Percentiles rank a stretch among this genome's conserved stretches.
phyloP scores from a whole-genome alignment of 1,284 basidiomycete genomes.

The Mycosarcoma mackinlayi region DNA sequence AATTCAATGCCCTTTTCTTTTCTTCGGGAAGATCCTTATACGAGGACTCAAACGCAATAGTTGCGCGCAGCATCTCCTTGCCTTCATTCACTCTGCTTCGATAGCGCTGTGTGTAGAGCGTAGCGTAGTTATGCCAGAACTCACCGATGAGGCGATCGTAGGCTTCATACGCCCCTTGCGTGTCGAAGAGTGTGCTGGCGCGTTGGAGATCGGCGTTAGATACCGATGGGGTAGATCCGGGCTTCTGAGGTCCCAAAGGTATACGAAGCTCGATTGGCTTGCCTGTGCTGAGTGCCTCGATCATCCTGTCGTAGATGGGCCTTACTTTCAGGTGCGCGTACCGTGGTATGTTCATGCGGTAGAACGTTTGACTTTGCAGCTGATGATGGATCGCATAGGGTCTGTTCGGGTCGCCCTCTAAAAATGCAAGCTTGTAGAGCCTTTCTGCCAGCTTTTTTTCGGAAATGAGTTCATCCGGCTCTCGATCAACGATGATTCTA shows the following conservation, averaged over 20 bases:
- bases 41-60: background rate
- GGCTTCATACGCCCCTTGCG: background rate
- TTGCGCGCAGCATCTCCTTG: background rate
- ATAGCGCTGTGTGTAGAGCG: background rate
- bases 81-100: background rate
- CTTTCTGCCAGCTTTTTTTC: background rate
- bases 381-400: constrained; percentile 9
- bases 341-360: constrained; percentile 21
- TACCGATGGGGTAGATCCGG: no score
- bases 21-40: constrained; percentile 9
- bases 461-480: background rate
- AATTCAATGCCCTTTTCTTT: background rate
- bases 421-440: constrained; percentile 1
- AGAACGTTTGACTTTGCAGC: constrained; percentile 23
- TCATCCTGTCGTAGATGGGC: no score
- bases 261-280: no score
- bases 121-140: constrained; percentile 4
- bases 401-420: constrained; percentile 4
- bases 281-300: no score
- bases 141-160: constrained; percentile 4
- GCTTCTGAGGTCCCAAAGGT: no score
- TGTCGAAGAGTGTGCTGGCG: background rate
- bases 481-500: background rate
- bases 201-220: no score
- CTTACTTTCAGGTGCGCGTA: background rate